Conservation (phyloP, 768 basidiomycete genomes). For the Amanita subjunquillea region DNA sequence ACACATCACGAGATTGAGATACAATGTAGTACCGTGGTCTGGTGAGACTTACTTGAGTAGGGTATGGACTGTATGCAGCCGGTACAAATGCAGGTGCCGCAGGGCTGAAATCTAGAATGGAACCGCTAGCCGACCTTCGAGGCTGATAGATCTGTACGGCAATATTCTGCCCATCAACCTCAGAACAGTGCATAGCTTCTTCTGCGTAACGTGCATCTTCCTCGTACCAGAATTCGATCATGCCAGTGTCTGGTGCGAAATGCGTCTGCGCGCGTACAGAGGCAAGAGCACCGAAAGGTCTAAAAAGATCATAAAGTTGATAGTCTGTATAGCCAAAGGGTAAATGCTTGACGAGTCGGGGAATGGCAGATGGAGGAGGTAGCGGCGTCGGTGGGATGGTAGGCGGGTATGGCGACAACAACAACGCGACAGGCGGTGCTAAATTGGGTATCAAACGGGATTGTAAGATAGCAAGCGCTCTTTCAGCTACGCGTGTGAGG, state of each 20-base stretch:
- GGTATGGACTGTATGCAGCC: slow-evolving; percentile 47
- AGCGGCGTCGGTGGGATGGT: slow-evolving; percentile 66
- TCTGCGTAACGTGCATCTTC: slow-evolving; percentile 75
- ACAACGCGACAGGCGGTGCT: slow-evolving; percentile 47
- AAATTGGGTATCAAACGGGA: slow-evolving; percentile 58
- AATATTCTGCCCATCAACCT: slow-evolving; percentile 78
- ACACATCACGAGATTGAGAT: slow-evolving; percentile 1
- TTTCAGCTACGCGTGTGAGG: slow-evolving; percentile 52
- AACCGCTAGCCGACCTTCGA: slow-evolving; percentile 39
- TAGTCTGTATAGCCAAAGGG: slow-evolving; percentile 58
- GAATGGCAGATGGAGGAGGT: slow-evolving; percentile 66
- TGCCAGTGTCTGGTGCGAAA: slow-evolving; percentile 67
- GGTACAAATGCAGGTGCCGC: slow-evolving; percentile 74
- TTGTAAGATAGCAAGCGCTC: slow-evolving; percentile 78
- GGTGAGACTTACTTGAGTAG: slow-evolving; percentile 37
- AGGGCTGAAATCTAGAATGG: slow-evolving; percentile 56
- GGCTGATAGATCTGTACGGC: slow-evolving; percentile 73
- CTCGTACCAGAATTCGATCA: slow-evolving; percentile 83
- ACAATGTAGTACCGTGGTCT: not conserved
- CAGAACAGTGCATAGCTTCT: slow-evolving; percentile 74
- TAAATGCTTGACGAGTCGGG: slow-evolving; percentile 79
- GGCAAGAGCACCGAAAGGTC: slow-evolving; percentile 75
- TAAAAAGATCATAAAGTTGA: slow-evolving; percentile 76
- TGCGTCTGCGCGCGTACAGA: slow-evolving; percentile 66
- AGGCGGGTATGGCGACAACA: slow-evolving; percentile 77